Evolutionary conservation across 2,329 filamentous ascomycete species (phyloP).

Genomic region (Aspergillus sp.): DNA sequence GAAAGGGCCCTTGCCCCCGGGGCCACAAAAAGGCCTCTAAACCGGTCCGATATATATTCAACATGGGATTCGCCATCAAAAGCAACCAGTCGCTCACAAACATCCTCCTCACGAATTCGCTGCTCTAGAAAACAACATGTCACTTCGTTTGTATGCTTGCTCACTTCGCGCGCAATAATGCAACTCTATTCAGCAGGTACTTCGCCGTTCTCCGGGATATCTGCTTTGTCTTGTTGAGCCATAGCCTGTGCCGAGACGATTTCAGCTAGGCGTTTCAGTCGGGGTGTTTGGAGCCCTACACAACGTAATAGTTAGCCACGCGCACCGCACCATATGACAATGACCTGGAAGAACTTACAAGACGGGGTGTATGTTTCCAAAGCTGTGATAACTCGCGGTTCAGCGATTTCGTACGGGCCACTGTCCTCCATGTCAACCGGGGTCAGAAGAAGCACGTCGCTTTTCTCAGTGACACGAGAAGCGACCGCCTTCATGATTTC

Average conservation of each 20-base stretch:
- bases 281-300: constrained; percentile 90
- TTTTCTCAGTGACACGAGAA: constrained; percentile 96
- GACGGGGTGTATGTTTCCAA: constrained; percentile 98
- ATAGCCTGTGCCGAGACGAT: constrained; percentile 97
- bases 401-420: constrained; percentile 96
- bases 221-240: constrained; percentile 87
- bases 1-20: neutral
- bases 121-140: constrained; percentile 27
- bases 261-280: constrained; percentile 94
- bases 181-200: constrained; percentile 32
- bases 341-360: constrained; percentile 65
- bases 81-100: neutral
- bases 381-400: constrained; percentile 92
- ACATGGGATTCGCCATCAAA: constrained; percentile 1
- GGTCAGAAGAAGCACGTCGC: constrained; percentile 88
- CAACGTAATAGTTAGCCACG: constrained; percentile 35
- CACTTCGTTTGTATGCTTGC: constrained; percentile 10
- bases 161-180: constrained; percentile 22
- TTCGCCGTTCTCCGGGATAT: constrained; percentile 45
- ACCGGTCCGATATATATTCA: constrained; percentile 9
- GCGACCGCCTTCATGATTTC: constrained; percentile 99
- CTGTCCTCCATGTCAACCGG: constrained; percentile 99
- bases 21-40: neutral
- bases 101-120: constrained; percentile 33
- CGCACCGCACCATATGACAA: neutral